A percentile compares a stretch with the other conserved stretches of the same genome.
Evolutionary conservation across 2,329 filamentous ascomycete genomes (phyloP).

Genomic region (Fusarium sp.): DNA sequence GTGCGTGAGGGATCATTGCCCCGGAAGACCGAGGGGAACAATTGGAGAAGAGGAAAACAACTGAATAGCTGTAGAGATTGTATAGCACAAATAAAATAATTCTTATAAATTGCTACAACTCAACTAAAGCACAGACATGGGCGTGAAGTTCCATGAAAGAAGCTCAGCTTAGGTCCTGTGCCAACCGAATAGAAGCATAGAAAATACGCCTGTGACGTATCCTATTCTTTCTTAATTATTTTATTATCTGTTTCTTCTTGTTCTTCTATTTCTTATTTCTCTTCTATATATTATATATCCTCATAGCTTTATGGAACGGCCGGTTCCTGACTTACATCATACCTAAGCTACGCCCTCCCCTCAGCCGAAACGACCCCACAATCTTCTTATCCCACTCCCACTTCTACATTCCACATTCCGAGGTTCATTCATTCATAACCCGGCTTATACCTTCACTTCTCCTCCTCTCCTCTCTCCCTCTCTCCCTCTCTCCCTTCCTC

Average conservation of each 20-base stretch:
- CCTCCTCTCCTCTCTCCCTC: not conserved
- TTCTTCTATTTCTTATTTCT: not conserved
- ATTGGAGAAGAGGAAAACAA: conserved; percentile 19
- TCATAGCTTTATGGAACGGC: not conserved
- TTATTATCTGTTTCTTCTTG: not conserved
- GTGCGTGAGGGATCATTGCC: conserved; percentile 31
- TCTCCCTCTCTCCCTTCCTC: not conserved
- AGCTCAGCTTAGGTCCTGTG: not conserved
- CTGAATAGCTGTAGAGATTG: not conserved
- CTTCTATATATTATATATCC: not conserved
- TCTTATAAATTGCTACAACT: not conserved
- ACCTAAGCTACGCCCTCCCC: conserved; percentile 32
- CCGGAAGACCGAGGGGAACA: conserved; percentile 31
- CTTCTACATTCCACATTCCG: conserved; percentile 36
- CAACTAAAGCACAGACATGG: conserved; percentile 3
- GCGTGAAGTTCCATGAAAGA: conserved; percentile 13
- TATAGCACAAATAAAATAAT: too few relatives aligned
- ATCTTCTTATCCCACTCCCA: conserved; percentile 15
- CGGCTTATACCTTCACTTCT: conserved; percentile 11
- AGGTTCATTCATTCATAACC: conserved; percentile 22
- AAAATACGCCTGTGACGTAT: conserved; percentile 33
- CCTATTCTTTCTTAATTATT: not conserved
- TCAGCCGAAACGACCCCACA: conserved; percentile 42
- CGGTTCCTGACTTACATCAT: conserved; percentile 14
- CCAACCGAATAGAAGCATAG: not conserved